Evolutionary conservation across 495 filamentous ascomycete species (phyloP).

Genomic region (Aspergillus sclerotioniger): DNA sequence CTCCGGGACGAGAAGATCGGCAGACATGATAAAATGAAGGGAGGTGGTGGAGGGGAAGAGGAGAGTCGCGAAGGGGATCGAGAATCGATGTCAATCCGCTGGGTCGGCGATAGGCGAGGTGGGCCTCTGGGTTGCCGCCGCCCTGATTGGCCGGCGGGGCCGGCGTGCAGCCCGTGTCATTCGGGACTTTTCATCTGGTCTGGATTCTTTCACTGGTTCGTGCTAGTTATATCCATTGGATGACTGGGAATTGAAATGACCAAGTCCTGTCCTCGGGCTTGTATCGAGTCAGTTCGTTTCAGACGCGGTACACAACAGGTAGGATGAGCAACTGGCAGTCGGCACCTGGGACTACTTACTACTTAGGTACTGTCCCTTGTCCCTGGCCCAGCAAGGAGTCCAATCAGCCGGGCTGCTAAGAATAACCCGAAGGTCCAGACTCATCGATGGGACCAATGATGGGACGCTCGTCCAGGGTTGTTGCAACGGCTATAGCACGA

Average conservation of each 20-base stretch:
- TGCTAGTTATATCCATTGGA: background rate
- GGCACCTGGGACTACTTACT: too few species aligned
- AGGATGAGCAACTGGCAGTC: too few species aligned
- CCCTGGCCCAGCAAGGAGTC: background rate
- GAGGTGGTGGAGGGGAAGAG: constrained; percentile 1
- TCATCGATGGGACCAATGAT: constrained; percentile 3
- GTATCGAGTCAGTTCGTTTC: too few species aligned
- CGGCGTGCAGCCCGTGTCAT: constrained; percentile 1
- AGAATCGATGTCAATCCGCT: constrained; percentile 1
- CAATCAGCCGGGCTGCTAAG: constrained; percentile 3
- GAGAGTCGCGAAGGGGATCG: background rate
- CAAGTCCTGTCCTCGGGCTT: too few species aligned
- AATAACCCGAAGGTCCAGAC: constrained; percentile 15
- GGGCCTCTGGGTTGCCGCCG: background rate
- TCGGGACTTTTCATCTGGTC: background rate
- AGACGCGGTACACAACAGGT: too few species aligned
- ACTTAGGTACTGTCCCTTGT: background rate
- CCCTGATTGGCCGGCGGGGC: constrained; percentile 1
- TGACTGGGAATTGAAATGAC: too few species aligned
- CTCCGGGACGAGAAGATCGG: constrained; percentile 62
- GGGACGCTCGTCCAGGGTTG: background rate
- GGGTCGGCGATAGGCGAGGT: constrained; percentile 7
- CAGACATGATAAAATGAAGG: constrained; percentile 26
- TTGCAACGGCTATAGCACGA: background rate
- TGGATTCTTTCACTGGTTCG: too few species aligned